Evolutionary conservation across 139 green algal genomes (phyloP).

Genomic region (Coccomyxa sp.): DNA sequence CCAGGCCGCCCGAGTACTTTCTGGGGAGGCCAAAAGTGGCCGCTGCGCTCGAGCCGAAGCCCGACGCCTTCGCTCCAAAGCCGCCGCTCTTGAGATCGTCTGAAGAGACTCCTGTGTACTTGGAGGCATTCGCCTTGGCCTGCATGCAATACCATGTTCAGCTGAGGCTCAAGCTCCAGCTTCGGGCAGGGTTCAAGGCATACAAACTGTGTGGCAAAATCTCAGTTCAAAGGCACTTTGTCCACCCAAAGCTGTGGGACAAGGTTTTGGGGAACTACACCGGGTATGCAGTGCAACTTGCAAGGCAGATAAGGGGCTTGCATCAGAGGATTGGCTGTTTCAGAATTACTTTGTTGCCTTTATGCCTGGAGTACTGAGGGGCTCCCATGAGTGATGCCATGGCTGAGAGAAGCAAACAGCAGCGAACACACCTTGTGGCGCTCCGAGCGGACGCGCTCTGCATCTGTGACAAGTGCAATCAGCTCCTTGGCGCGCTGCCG

Average conservation of each 20-base stretch:
- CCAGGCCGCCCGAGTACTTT: not conserved
- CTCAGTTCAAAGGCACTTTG: not conserved
- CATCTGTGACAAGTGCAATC: slow-evolving; percentile 53
- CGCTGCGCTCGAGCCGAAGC: not conserved
- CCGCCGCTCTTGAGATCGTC: slow-evolving; percentile 23
- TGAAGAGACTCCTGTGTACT: slow-evolving; percentile 72
- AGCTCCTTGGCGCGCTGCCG: slow-evolving; percentile 79
- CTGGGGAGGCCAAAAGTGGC: not conserved
- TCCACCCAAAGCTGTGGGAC: no score
- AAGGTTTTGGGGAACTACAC: no score
- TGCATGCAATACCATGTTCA: slow-evolving; percentile 6
- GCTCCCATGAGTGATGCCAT: no score
- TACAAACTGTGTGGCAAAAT: not conserved
- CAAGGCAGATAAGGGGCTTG: no score
- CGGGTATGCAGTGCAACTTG: no score
- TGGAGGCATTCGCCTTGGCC: slow-evolving; percentile 58
- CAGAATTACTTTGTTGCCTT: no score
- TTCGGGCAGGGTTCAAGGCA: no score
- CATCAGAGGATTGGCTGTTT: no score
- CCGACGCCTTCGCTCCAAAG: slow-evolving; percentile 15
- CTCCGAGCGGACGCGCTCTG: slow-evolving; percentile 56
- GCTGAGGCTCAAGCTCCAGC: not conserved
- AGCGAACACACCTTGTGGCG: slow-evolving; percentile 55
- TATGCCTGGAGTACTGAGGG: no score
- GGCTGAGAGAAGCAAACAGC: not conserved